A percentile compares a stretch with the other conserved stretches of the same genome.
Evolutionary conservation across 345 rosid species (phyloP).

Genomic region (Melaleuca quinquenervia): DNA sequence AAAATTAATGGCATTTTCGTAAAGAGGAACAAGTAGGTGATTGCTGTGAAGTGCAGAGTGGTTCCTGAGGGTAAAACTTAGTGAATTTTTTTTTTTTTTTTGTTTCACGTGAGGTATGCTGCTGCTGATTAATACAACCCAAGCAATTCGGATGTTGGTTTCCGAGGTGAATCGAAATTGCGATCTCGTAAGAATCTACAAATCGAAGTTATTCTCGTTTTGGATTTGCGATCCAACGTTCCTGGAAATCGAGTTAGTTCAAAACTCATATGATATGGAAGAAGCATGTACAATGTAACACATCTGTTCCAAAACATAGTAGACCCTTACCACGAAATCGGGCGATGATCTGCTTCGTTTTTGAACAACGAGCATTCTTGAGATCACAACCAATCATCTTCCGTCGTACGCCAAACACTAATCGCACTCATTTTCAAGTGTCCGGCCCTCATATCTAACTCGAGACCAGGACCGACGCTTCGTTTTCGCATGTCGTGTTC

Average conservation of each 20-base stretch:
- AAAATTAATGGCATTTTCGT: neutral
- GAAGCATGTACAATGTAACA: rapidly evolving
- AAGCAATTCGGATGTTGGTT: neutral
- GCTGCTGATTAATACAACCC: neutral
- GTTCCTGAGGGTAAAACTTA: neutral
- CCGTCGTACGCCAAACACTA: rapidly evolving
- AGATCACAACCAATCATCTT: neutral
- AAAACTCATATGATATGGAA: neutral
- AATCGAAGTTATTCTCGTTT: neutral
- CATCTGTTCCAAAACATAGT: too few relatives aligned
- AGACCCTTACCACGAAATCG: too few relatives aligned
- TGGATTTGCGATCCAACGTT: neutral
- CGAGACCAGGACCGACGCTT: rapidly evolving
- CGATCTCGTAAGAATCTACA: neutral
- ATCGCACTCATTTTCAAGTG: neutral
- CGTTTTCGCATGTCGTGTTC: rapidly evolving
- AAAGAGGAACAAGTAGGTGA: neutral
- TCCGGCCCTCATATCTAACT: neutral
- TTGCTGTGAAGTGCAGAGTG: neutral
- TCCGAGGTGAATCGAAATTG: neutral
- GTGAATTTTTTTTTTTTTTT: neutral
- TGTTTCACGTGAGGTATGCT: neutral
- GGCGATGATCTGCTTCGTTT: neutral
- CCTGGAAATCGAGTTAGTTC: neutral
- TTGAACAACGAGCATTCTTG: neutral